Percentiles rank a stretch among this genome's conserved stretches.
These are phyloP conservation scores for Paramecium tetraurelia DNA, from an alignment of 73 alveolate species.

Conservation along the genomic window DNA sequence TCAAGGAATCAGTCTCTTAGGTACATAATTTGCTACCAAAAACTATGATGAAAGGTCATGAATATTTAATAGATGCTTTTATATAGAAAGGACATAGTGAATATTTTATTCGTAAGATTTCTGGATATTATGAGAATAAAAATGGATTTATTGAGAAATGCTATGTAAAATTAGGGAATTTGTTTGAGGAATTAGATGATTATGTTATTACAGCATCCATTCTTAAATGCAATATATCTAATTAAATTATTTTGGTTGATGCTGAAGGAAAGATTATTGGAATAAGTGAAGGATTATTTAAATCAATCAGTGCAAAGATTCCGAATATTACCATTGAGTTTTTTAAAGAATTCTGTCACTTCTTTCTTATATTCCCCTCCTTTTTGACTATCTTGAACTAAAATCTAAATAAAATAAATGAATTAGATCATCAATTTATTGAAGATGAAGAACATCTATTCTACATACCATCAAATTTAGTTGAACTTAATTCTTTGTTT, in stretches of 20 bases:
- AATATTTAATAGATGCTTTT: neutral
- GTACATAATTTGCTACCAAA: slow-evolving; percentile 44
- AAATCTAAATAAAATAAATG: neutral
- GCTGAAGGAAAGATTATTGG: slow-evolving; percentile 26
- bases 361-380: neutral
- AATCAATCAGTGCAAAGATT: neutral
- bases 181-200: slow-evolving; percentile 40
- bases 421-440: neutral
- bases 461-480: neutral
- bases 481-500: slow-evolving; percentile 11
- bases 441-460: slow-evolving; percentile 47
- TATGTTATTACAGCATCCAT: slow-evolving; percentile 25
- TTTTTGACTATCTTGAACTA: neutral
- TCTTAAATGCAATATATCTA: slow-evolving; percentile 17
- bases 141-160: slow-evolving; percentile 43
- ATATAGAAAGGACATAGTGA: slow-evolving; percentile 41
- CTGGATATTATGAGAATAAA: slow-evolving; percentile 40
- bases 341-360: slow-evolving; percentile 8
- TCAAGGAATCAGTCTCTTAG: neutral
- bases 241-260: neutral
- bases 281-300: slow-evolving; percentile 13
- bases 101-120: neutral
- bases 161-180: slow-evolving; percentile 37
- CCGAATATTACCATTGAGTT: neutral
- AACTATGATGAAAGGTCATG: slow-evolving; percentile 24